phyloP scores from a whole-genome alignment of 2,329 filamentous ascomycete genomes.

The Sporothrix humicola region DNA sequence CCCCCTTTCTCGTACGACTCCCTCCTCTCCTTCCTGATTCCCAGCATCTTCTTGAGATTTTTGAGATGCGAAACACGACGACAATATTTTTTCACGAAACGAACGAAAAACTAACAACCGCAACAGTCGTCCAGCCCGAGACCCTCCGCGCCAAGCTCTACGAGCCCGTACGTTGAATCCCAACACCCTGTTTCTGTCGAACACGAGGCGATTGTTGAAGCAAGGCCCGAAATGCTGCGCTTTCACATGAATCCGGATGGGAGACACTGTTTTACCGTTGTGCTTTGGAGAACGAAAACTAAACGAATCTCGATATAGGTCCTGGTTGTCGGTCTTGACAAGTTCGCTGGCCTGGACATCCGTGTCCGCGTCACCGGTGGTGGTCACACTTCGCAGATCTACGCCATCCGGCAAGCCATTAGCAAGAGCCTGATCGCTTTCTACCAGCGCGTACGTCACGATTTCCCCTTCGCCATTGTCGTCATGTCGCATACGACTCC shows the following conservation, averaged over 20 bases:
- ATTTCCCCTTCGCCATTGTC: background rate
- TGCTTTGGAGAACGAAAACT: background rate
- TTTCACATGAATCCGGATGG: background rate
- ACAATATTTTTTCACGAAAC: background rate
- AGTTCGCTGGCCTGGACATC: slow-evolving; percentile 78
- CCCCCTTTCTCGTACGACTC: slow-evolving; percentile 62
- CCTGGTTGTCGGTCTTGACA: slow-evolving; percentile 95
- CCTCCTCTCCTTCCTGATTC: background rate
- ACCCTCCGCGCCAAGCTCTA: slow-evolving; percentile 70
- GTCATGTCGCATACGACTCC: background rate
- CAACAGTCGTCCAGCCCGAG: slow-evolving; percentile 39
- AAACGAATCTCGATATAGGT: slow-evolving; percentile 48
- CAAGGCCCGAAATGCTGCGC: background rate
- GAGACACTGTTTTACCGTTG: background rate
- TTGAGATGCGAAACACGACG: background rate
- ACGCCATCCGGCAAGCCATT: slow-evolving; percentile 98
- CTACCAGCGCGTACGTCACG: slow-evolving; percentile 54
- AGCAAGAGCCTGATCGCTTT: slow-evolving; percentile 76
- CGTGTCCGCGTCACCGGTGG: slow-evolving; percentile 90
- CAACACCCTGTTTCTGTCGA: background rate
- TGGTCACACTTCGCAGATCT: slow-evolving; percentile 43
- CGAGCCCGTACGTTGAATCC: slow-evolving; percentile 68
- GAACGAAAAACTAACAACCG: slow-evolving; percentile 23
- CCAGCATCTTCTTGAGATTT: background rate
- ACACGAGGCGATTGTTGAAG: background rate